phyloP scores from a whole-genome alignment of 257 asterid species.

The Nicotiana sylvestris region DNA sequence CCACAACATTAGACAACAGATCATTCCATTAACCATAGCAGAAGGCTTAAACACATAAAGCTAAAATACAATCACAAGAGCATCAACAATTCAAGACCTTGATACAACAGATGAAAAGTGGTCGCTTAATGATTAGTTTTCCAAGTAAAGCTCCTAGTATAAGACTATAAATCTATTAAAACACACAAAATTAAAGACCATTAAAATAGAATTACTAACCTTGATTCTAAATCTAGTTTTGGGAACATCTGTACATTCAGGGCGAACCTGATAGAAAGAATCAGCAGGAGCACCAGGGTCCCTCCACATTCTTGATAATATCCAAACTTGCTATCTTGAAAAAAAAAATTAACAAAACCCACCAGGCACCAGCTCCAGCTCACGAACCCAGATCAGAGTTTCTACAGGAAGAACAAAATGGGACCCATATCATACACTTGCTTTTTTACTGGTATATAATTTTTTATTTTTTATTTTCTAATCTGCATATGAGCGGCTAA shows the following conservation, averaged over 20 bases:
- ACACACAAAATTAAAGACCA: background rate
- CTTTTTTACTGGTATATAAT: background rate
- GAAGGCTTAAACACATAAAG: background rate
- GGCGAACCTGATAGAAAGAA: slow-evolving; percentile 73
- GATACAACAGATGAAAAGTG: background rate
- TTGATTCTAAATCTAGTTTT: slow-evolving; percentile 87
- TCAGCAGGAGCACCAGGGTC: slow-evolving; percentile 79
- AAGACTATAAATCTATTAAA: slow-evolving; percentile 8
- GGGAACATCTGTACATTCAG: slow-evolving; percentile 80
- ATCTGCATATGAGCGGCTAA: too few species aligned
- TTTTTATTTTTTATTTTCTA: background rate
- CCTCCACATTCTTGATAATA: slow-evolving; percentile 58
- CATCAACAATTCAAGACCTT: too few species aligned
- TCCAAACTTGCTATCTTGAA: background rate
- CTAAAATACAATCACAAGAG: background rate
- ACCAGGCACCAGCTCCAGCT: slow-evolving; percentile 10
- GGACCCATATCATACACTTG: slow-evolving; percentile 31
- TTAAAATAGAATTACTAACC: slow-evolving; percentile 36
- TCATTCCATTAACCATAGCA: background rate
- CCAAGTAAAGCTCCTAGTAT: background rate
- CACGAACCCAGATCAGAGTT: slow-evolving; percentile 31
- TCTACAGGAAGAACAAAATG: slow-evolving; percentile 17
- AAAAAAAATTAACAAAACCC: background rate
- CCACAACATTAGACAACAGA: background rate
- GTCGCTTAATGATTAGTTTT: background rate